phyloP scores from a whole-genome alignment of 2,329 filamentous ascomycete species.

The Septoria petroselini region DNA sequence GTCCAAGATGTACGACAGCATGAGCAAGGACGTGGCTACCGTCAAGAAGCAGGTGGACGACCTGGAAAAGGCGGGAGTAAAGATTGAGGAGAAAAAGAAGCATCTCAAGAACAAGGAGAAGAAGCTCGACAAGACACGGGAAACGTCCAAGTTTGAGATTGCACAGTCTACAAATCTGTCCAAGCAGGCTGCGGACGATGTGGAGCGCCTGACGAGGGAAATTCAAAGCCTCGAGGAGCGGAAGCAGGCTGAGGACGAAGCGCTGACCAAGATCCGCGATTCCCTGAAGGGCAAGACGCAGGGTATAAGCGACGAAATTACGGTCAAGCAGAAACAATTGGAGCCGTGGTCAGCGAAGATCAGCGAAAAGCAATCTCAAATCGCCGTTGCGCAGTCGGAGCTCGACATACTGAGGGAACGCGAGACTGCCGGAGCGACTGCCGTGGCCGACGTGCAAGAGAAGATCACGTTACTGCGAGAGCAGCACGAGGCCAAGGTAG shows the following conservation, averaged over 20 bases:
- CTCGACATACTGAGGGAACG: slow-evolving; percentile 87
- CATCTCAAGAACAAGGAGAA: slow-evolving; percentile 87
- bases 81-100: slow-evolving; percentile 96
- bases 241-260: slow-evolving; percentile 74
- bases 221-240: slow-evolving; percentile 72
- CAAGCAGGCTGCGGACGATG: slow-evolving; percentile 72
- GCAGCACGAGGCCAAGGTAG: slow-evolving; percentile 65
- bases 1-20: slow-evolving; percentile 75
- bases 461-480: slow-evolving; percentile 74
- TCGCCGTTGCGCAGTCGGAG: slow-evolving; percentile 92
- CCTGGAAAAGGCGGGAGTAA: slow-evolving; percentile 94
- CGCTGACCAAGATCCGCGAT: slow-evolving; percentile 79
- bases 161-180: slow-evolving; percentile 74
- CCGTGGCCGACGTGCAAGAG: slow-evolving; percentile 75
- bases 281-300: slow-evolving; percentile 93
- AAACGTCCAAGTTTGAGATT: slow-evolving; percentile 69
- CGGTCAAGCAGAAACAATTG: slow-evolving; percentile 84
- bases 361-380: slow-evolving; percentile 89
- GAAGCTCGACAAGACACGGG: slow-evolving; percentile 86
- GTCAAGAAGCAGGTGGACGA: slow-evolving; percentile 84
- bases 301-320: slow-evolving; percentile 87
- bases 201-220: slow-evolving; percentile 71
- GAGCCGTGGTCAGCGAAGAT: slow-evolving; percentile 98
- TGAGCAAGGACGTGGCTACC: slow-evolving; percentile 76
- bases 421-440: slow-evolving; percentile 79